phyloP scores from a whole-genome alignment of 495 filamentous ascomycete genomes.

The Penicillium herquei region DNA sequence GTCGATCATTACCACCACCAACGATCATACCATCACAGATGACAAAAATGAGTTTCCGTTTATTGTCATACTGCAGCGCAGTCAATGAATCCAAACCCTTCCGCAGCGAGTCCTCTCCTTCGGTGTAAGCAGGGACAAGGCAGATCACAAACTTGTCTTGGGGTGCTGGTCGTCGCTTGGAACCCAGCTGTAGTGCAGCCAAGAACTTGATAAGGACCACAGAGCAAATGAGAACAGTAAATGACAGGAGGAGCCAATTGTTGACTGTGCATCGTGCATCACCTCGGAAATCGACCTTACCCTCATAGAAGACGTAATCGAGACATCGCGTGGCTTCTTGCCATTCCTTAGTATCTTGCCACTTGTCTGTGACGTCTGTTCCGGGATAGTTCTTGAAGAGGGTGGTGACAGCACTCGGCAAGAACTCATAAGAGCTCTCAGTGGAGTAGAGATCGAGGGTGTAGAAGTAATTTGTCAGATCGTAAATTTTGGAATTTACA shows the following conservation, averaged over 20 bases:
- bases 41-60: slow-evolving; percentile 91
- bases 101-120: slow-evolving; percentile 90
- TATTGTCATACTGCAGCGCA: slow-evolving; percentile 94
- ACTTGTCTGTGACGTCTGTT: slow-evolving; percentile 66
- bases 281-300: slow-evolving; percentile 81
- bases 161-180: slow-evolving; percentile 81
- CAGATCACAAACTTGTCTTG: slow-evolving; percentile 99
- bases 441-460: slow-evolving; percentile 56
- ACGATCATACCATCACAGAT: slow-evolving; percentile 98
- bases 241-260: slow-evolving; percentile 85
- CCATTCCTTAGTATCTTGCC: slow-evolving; percentile 52
- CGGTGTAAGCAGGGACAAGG: slow-evolving; percentile 95
- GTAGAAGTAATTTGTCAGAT: slow-evolving; percentile 87
- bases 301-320: slow-evolving; percentile 78
- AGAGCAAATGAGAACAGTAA: slow-evolving; percentile 74
- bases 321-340: slow-evolving; percentile 70
- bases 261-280: slow-evolving; percentile 78
- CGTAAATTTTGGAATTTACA: slow-evolving; percentile 72
- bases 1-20: slow-evolving; percentile 92
- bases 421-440: slow-evolving; percentile 57
- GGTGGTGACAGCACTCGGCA: slow-evolving; percentile 61
- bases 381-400: slow-evolving; percentile 75
- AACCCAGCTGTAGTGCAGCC: slow-evolving; percentile 89
- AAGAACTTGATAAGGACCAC: slow-evolving; percentile 90
- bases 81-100: slow-evolving; percentile 94